A percentile compares a stretch with the other conserved stretches of the same genome.
Conservation (phyloP, 371 early-diverging fungal species). For the Rhizopus delemar region DNA sequence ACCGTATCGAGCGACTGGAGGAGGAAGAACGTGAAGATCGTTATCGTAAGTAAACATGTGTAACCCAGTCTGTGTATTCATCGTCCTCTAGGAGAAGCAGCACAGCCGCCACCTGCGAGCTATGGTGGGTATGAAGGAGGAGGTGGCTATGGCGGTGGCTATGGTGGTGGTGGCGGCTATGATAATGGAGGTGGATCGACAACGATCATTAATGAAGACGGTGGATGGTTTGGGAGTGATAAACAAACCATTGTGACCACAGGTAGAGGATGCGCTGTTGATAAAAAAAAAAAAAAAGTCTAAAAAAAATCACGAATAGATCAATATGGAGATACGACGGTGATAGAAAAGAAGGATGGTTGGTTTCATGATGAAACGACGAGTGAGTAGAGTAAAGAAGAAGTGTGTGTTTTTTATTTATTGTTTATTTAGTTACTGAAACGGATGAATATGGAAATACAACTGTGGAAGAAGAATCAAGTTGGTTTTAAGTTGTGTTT, state of each 20-base stretch:
- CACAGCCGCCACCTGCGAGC: neutral
- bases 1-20: constrained; percentile 31
- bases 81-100: constrained; percentile 6
- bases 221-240: constrained; percentile 43
- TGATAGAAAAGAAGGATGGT: constrained; percentile 33
- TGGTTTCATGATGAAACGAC: constrained; percentile 39
- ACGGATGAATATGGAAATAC: constrained; percentile 40
- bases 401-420: neutral
- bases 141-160: constrained; percentile 2
- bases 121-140: no score
- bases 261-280: constrained; percentile 16
- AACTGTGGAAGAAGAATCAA: constrained; percentile 22
- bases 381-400: constrained; percentile 9
- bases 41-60: constrained; percentile 10
- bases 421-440: constrained; percentile 23
- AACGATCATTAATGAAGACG: constrained; percentile 45
- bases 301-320: constrained; percentile 19
- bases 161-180: constrained; percentile 15
- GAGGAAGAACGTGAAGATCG: constrained; percentile 30
- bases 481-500: constrained; percentile 19
- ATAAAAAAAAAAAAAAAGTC: neutral
- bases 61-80: neutral
- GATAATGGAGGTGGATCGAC: constrained; percentile 8
- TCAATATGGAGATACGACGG: constrained; percentile 38
- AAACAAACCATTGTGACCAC: constrained; percentile 36